A percentile compares a stretch with the other conserved stretches of the same genome.
Conservation (phyloP, 1,284 basidiomycete genomes). For the Pseudozyma hubeiensis region DNA sequence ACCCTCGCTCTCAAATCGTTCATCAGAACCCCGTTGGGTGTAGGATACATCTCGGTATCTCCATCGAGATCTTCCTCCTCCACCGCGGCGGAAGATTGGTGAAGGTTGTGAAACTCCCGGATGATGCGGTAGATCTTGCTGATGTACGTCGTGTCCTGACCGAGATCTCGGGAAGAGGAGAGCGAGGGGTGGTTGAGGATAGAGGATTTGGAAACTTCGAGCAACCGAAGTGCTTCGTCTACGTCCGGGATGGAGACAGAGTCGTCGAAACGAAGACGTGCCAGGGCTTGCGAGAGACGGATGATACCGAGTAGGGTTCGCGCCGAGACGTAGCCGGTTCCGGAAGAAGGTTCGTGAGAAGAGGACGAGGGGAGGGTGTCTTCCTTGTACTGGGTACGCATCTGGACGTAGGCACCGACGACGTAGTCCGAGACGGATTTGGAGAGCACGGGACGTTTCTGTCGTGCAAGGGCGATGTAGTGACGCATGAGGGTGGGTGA, state of each 20-base stretch:
- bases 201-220: conserved; percentile 94
- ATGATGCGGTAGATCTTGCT: conserved; percentile 66
- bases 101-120: conserved; percentile 52
- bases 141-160: conserved; percentile 51
- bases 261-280: conserved; percentile 86
- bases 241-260: conserved; percentile 87
- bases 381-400: conserved; percentile 91
- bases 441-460: conserved; percentile 87
- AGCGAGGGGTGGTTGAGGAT: conserved; percentile 70
- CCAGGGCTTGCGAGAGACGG: conserved; percentile 92
- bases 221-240: conserved; percentile 93
- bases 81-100: not conserved
- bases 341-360: conserved; percentile 67
- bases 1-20: conserved; percentile 17
- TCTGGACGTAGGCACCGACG: conserved; percentile 92
- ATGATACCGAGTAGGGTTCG: conserved; percentile 94
- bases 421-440: conserved; percentile 89
- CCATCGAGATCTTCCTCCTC: conserved; percentile 1
- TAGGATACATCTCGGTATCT: conserved; percentile 6
- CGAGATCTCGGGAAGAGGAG: not conserved
- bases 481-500: conserved; percentile 91
- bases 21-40: conserved; percentile 9
- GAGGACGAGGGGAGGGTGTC: conserved; percentile 84
- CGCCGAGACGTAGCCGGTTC: conserved; percentile 83
- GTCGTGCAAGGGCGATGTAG: conserved; percentile 94